Evolutionary conservation across 1,284 basidiomycete species (phyloP).

Genomic region (Ceratobasidium sp.): DNA sequence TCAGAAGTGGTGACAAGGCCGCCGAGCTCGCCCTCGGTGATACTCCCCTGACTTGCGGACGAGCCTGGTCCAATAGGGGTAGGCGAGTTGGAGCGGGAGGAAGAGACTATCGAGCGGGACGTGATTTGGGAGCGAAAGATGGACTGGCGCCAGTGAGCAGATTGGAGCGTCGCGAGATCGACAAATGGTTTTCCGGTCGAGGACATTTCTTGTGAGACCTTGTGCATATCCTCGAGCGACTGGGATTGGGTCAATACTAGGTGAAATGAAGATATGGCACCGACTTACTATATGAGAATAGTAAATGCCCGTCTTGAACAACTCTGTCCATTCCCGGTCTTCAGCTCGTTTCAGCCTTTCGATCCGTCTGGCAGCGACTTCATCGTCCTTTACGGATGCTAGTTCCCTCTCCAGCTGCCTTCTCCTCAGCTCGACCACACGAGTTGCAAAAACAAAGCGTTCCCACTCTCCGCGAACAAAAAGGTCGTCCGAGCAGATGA

Average conservation of each 20-base stretch:
- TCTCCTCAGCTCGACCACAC: conserved; percentile 77
- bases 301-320: conserved; percentile 84
- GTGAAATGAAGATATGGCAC: background rate
- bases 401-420: conserved; percentile 48
- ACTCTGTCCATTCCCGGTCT: conserved; percentile 68
- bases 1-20: conserved; percentile 61
- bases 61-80: conserved; percentile 24
- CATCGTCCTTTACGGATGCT: background rate
- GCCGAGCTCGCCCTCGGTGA: conserved; percentile 62
- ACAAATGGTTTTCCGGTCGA: conserved; percentile 74
- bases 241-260: conserved; percentile 47
- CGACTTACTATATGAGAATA: conserved; percentile 84
- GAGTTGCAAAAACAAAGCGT: conserved; percentile 78
- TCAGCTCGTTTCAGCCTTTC: conserved; percentile 51
- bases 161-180: conserved; percentile 70
- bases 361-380: conserved; percentile 46
- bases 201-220: conserved; percentile 76
- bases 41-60: conserved; percentile 1
- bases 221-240: conserved; percentile 78
- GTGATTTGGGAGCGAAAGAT: conserved; percentile 66
- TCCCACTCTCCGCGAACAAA: conserved; percentile 81
- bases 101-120: conserved; percentile 46
- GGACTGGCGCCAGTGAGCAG: conserved; percentile 79
- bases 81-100: conserved; percentile 45
- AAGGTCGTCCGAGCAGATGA: conserved; percentile 80